phyloP scores from a whole-genome alignment of 2,329 filamentous ascomycete genomes.

The Coleophoma cylindrospora region DNA sequence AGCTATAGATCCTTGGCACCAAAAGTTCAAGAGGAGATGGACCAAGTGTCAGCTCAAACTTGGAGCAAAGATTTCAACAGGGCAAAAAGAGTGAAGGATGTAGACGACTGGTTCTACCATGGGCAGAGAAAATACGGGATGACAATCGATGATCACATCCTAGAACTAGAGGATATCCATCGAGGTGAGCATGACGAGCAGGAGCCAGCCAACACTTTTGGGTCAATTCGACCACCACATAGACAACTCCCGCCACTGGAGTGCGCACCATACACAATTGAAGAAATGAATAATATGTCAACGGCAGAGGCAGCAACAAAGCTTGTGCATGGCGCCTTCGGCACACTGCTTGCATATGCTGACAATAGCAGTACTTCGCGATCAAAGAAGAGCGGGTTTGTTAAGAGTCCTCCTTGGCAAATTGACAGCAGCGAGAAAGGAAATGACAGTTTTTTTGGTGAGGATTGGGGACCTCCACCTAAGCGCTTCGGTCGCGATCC shows the following conservation, averaged over 20 bases:
- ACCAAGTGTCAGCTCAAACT: slow-evolving; percentile 1
- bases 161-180: slow-evolving; percentile 8
- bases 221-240: not conserved
- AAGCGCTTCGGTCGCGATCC: not conserved
- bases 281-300: slow-evolving; percentile 18
- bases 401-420: slow-evolving; percentile 11
- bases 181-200: slow-evolving; percentile 9
- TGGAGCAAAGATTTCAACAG: slow-evolving; percentile 1
- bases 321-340: slow-evolving; percentile 19
- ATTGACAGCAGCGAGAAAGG: slow-evolving; percentile 20
- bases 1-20: slow-evolving; percentile 11
- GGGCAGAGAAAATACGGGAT: slow-evolving; percentile 21
- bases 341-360: slow-evolving; percentile 19
- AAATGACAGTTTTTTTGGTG: slow-evolving; percentile 22
- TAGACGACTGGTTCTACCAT: slow-evolving; percentile 22
- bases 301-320: slow-evolving; percentile 15
- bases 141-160: slow-evolving; percentile 17
- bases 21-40: slow-evolving; percentile 8
- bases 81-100: slow-evolving; percentile 7
- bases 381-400: slow-evolving; percentile 15
- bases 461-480: slow-evolving; percentile 19
- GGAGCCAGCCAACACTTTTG: slow-evolving; percentile 7
- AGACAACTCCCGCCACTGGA: slow-evolving; percentile 4
- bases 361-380: slow-evolving; percentile 11
- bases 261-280: slow-evolving; percentile 10